Conservation (phyloP, 2,329 filamentous ascomycete species). For the Metarhizium sp. region DNA sequence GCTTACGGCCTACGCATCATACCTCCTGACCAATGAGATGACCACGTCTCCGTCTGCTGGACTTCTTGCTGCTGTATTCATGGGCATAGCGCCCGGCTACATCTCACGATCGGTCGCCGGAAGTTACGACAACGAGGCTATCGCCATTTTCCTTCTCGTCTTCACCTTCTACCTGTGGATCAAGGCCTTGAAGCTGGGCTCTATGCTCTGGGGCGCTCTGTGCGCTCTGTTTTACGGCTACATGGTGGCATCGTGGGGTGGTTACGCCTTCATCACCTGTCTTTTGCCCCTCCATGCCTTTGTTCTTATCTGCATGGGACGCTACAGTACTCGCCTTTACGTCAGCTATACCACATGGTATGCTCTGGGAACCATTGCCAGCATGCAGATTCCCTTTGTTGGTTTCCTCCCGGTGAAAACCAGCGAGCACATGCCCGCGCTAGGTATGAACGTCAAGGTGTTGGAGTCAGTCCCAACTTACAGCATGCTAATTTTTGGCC, state of each 20-base stretch:
- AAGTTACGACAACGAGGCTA: constrained; percentile 98
- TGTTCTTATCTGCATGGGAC: constrained; percentile 90
- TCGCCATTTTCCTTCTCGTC: constrained; percentile 96
- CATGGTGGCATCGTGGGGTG: constrained; percentile 99
- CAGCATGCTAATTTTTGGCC: constrained; percentile 8
- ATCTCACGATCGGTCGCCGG: constrained; percentile 96
- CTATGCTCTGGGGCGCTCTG: constrained; percentile 90
- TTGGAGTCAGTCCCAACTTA: neutral
- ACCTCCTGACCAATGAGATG: constrained; percentile 96
- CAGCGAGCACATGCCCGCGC: constrained; percentile 95
- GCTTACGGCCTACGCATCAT: constrained; percentile 83
- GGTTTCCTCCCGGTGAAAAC: constrained; percentile 94
- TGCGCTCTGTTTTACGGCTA: constrained; percentile 97
- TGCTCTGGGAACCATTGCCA: constrained; percentile 86
- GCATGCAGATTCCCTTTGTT: constrained; percentile 99
- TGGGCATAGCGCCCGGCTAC: constrained; percentile 96
- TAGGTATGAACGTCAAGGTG: constrained; percentile 50
- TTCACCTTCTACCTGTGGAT: constrained; percentile 99
- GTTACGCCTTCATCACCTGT: constrained; percentile 99
- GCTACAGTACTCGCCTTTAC: constrained; percentile 89
- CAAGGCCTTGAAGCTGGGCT: constrained; percentile 93
- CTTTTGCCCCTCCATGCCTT: constrained; percentile 90
- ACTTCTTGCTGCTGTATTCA: constrained; percentile 87
- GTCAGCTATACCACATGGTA: constrained; percentile 99
- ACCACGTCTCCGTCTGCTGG: constrained; percentile 89